A percentile compares a stretch with the other conserved stretches of the same genome.
phyloP scores from a whole-genome alignment of 2,329 filamentous ascomycete genomes.

The Aspergillus sp. region DNA sequence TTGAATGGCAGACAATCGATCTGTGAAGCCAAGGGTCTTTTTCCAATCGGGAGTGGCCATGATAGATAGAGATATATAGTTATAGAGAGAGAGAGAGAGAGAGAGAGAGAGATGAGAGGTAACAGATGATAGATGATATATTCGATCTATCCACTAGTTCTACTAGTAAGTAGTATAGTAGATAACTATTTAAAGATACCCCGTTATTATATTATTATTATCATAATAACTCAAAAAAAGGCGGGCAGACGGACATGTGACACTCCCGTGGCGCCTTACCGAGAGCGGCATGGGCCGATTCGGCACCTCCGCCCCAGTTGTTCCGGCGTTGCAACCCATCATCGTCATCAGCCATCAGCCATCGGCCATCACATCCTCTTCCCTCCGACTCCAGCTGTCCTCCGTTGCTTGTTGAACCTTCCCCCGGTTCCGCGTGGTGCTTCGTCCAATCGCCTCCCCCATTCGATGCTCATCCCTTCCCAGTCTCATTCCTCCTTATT shows the following conservation, averaged over 20 bases:
- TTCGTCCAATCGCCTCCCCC: conserved; percentile 17
- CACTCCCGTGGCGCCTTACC: background rate
- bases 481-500: conserved; percentile 26
- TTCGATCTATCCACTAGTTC: no score
- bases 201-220: no score
- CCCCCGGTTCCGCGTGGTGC: conserved; percentile 12
- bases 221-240: no score
- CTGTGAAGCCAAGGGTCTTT: conserved; percentile 56
- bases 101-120: background rate
- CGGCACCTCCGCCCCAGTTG: conserved; percentile 9
- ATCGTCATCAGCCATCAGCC: conserved; percentile 10
- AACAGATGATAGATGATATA: background rate
- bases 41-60: conserved; percentile 47
- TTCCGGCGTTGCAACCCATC: conserved; percentile 12
- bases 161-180: no score
- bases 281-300: background rate
- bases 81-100: background rate
- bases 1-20: conserved; percentile 65
- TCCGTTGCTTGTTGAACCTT: conserved; percentile 13
- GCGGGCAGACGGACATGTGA: conserved; percentile 3
- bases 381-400: conserved; percentile 20
- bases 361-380: conserved; percentile 18
- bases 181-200: no score
- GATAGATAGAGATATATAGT: background rate
- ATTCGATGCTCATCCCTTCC: conserved; percentile 25